Conservation (phyloP, 768 basidiomycete genomes). For the Gelatoporia subvermispora region DNA sequence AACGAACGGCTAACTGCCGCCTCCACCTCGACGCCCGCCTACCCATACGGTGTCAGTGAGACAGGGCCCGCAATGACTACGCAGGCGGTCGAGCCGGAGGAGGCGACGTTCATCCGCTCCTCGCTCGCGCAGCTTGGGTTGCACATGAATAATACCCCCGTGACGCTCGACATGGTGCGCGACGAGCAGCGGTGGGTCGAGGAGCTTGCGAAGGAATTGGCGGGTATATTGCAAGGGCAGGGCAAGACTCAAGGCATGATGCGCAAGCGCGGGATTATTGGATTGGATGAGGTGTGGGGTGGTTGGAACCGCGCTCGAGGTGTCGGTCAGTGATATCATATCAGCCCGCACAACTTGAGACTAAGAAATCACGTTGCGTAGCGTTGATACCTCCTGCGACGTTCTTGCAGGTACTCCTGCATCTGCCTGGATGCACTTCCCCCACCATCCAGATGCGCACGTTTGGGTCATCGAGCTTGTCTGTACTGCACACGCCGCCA, state of each 20-base stretch:
- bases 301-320: conserved; percentile 93
- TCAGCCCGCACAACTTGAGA: no score
- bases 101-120: conserved; percentile 81
- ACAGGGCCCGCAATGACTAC: conserved; percentile 24
- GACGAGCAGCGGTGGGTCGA: conserved; percentile 79
- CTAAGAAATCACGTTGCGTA: conserved; percentile 22
- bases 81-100: conserved; percentile 61
- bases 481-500: conserved; percentile 78
- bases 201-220: conserved; percentile 80
- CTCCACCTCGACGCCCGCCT: conserved; percentile 16
- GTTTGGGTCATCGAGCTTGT: conserved; percentile 65
- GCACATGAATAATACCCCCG: conserved; percentile 69
- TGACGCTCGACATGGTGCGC: conserved; percentile 84
- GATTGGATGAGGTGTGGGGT: conserved; percentile 91
- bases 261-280: conserved; percentile 74
- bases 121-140: conserved; percentile 90
- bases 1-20: conserved; percentile 71
- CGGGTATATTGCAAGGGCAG: conserved; percentile 56
- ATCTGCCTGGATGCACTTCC: conserved; percentile 56
- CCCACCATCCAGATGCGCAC: conserved; percentile 65
- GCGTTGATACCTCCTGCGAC: conserved; percentile 89
- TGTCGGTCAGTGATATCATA: conserved; percentile 53
- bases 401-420: conserved; percentile 70
- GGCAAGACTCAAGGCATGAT: conserved; percentile 55
- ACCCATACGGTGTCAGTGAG: conserved; percentile 9